These are phyloP conservation scores for Acanthamoeba culbertsoni DNA, from an alignment of 208 protist genomes.

Conservation along the genomic window DNA sequence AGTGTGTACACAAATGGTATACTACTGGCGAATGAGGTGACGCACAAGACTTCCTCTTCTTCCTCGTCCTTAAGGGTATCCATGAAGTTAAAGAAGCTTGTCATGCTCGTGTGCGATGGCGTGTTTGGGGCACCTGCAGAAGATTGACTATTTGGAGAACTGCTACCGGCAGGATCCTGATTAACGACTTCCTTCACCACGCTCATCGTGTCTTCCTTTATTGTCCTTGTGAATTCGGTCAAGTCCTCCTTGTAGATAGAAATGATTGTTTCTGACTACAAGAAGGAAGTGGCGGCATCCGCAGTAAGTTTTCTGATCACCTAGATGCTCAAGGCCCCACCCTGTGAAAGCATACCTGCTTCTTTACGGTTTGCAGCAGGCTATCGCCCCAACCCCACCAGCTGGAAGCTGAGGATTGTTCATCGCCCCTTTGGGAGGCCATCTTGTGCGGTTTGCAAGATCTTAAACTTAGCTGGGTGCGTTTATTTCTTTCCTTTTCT, in stretches of 20 bases:
- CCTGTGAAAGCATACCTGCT: not conserved
- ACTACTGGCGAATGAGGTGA: not conserved
- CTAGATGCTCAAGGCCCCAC: not conserved
- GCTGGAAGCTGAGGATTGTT: not conserved
- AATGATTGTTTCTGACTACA: slow-evolving; percentile 51
- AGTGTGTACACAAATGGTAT: no score
- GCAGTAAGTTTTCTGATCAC: not conserved
- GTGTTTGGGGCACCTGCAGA: not conserved
- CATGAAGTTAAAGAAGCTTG: slow-evolving; percentile 50
- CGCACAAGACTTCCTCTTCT: slow-evolving; percentile 43
- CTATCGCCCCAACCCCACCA: slow-evolving; percentile 10
- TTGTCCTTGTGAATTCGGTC: slow-evolving; percentile 43
- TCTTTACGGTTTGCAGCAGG: not conserved
- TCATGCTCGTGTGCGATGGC: no score
- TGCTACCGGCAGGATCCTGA: not conserved
- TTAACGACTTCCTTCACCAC: slow-evolving; percentile 21
- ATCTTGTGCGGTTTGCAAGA: not conserved
- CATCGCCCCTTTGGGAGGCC: not conserved
- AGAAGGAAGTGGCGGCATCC: not conserved
- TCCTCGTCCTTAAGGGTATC: not conserved
- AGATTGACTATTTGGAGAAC: not conserved
- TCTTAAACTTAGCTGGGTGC: not conserved
- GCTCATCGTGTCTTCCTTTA: slow-evolving; percentile 56
- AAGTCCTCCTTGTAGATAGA: slow-evolving; percentile 63
- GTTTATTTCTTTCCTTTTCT: not conserved